Percentiles rank a stretch among this genome's conserved stretches.
Evolutionary conservation across 2,329 filamentous ascomycete genomes (phyloP).

Genomic region (Diplodia scrobiculata): DNA sequence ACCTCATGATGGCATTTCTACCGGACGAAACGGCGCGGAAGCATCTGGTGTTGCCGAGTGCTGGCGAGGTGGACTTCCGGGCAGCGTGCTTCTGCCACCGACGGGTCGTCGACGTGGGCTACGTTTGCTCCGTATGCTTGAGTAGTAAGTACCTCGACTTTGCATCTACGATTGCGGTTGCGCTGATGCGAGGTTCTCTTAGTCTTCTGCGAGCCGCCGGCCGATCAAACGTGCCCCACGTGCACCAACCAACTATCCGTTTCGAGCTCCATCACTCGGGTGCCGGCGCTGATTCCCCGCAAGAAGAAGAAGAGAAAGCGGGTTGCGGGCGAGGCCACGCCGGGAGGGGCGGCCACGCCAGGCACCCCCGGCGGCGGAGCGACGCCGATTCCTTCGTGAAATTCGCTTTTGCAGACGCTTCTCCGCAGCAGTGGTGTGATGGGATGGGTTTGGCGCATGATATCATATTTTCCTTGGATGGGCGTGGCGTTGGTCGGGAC

Average conservation of each 20-base stretch:
- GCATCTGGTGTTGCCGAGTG: slow-evolving; percentile 74
- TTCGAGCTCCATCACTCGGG: slow-evolving; percentile 39
- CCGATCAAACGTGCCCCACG: slow-evolving; percentile 43
- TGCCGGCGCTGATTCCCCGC: slow-evolving; percentile 42
- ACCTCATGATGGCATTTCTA: slow-evolving; percentile 92
- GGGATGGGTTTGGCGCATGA: not conserved
- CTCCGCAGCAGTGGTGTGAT: not conserved
- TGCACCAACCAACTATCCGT: slow-evolving; percentile 46
- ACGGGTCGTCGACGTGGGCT: slow-evolving; percentile 85
- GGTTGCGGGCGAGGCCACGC: slow-evolving; percentile 38
- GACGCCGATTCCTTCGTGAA: slow-evolving; percentile 25
- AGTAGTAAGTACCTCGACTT: slow-evolving; percentile 61
- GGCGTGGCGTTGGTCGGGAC: slow-evolving; percentile 8
- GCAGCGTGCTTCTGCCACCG: slow-evolving; percentile 98
- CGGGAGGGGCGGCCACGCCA: slow-evolving; percentile 4
- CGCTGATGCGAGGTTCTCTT: not conserved
- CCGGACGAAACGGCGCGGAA: slow-evolving; percentile 67
- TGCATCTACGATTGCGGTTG: not conserved
- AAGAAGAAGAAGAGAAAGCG: slow-evolving; percentile 46
- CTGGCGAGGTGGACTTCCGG: slow-evolving; percentile 88
- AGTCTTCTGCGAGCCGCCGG: slow-evolving; percentile 45
- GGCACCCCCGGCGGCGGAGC: slow-evolving; percentile 39
- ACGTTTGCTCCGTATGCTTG: slow-evolving; percentile 93
- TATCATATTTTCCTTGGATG: not conserved
- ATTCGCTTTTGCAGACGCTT: not conserved